Base-by-base conservation (phyloP, 1,284 basidiomycete species). In the Ustilago cynodontis region DNA sequence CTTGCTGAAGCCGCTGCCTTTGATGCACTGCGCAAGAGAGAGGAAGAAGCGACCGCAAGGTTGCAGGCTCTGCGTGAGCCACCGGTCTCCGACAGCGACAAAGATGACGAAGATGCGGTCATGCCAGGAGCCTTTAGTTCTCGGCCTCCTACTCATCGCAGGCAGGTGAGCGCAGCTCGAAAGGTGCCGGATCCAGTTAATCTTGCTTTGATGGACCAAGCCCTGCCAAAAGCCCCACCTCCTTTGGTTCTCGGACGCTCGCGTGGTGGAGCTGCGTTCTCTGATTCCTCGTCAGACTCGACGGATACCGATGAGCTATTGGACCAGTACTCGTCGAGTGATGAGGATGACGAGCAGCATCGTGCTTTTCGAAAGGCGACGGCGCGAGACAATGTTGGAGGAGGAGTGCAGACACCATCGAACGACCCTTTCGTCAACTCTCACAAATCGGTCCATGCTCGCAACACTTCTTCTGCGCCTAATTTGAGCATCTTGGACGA, bases 201-300 rank as follows among this genome's bases (percentile, higher is more conserved):
- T 8, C 65, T 78, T 11, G 63, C 69, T 14, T 24, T 58, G 29
- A 68, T 76, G 72, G 71, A 75, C 16, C 57, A 63, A 18, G 65
- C 43, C 1, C 37, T 76, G 28, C 76, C 78, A 4, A 72, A 68
- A 29, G 78, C 78, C 3, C 78, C 78, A 5, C 78, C 76, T 3
- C 78, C 78, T 3, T 59, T 80, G 6, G 76, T 72, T 1, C 43
- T 80, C 2, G 78, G 78, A 11, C 58, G 78, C 3, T 78, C 76
- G 2, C 64, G 78, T 14, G 76, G 78, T 18, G 76, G 76, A 4
- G 78, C 76, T n/a, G 76, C 76, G 11, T 78, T 67, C 50, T 80
- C 76, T 3, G 73, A 76, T 31, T 80, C 78, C 0, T 80, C 78
- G 11, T 67, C 70, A 1, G 71, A 70, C 1, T 74, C 71, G n/a